These are phyloP conservation scores for Arctium minus DNA, from an alignment of 129 eudicot genomes.

Conservation along the genomic window DNA sequence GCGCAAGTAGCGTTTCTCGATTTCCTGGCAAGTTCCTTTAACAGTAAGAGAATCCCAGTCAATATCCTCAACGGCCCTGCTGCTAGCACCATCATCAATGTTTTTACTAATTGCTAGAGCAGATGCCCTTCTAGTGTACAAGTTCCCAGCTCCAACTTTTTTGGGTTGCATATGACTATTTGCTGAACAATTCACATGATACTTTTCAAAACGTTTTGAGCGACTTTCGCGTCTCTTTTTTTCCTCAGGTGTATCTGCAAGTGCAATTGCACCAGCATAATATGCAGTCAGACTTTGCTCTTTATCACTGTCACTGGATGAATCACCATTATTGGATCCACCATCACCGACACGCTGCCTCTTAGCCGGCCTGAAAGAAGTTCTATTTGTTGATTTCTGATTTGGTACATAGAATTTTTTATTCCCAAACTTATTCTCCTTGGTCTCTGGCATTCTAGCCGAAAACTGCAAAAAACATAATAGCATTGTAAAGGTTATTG, in stretches of 20 bases:
- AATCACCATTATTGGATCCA: constrained; percentile 51
- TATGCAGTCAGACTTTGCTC: constrained; percentile 66
- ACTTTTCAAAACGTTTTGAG: constrained; percentile 85
- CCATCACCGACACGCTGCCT: constrained; percentile 64
- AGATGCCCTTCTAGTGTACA: constrained; percentile 58
- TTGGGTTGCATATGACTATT: constrained; percentile 35
- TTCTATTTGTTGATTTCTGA: constrained; percentile 40
- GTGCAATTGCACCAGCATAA: constrained; percentile 60
- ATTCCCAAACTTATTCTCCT: constrained; percentile 38
- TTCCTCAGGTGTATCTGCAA: constrained; percentile 77
- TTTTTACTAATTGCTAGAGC: constrained; percentile 54
- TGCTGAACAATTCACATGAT: constrained; percentile 47
- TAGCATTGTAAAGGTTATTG: not conserved
- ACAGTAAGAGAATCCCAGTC: constrained; percentile 96
- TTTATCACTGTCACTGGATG: constrained; percentile 88
- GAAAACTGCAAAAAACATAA: constrained; percentile 43
- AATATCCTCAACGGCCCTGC: constrained; percentile 94
- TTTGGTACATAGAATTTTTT: constrained; percentile 46
- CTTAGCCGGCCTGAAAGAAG: constrained; percentile 56
- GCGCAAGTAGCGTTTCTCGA: constrained; percentile 93
- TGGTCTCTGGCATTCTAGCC: constrained; percentile 56
- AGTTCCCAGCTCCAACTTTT: constrained; percentile 51
- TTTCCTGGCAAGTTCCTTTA: constrained; percentile 90
- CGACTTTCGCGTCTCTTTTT: constrained; percentile 83
- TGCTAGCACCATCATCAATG: constrained; percentile 52